Conservation (phyloP, 176 grass and related monocot species). For the Themeda triandra region DNA sequence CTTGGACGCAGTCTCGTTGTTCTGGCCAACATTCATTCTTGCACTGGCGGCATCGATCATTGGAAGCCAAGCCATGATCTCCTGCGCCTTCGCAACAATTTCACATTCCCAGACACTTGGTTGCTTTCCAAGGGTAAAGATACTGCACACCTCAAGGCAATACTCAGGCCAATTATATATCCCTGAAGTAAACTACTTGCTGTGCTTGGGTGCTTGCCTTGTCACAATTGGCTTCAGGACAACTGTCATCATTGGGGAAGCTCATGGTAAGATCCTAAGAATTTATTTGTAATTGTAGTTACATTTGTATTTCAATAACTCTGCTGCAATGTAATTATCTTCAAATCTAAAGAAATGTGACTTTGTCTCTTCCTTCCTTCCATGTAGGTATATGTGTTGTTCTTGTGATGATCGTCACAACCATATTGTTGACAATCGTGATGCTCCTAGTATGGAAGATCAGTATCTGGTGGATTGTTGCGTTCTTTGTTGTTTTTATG, state of each 20-base stretch:
- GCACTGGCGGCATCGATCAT: constrained; percentile 41
- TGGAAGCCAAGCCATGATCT: constrained; percentile 64
- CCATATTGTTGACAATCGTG: constrained; percentile 38
- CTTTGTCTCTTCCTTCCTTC: background rate
- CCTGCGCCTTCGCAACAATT: constrained; percentile 44
- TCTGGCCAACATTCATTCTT: constrained; percentile 43
- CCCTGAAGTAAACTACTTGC: constrained; percentile 47
- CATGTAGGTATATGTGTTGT: constrained; percentile 48
- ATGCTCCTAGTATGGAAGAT: constrained; percentile 55
- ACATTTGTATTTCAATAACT: background rate
- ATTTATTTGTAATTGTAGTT: background rate
- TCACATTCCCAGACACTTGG: constrained; percentile 32
- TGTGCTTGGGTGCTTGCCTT: constrained; percentile 32
- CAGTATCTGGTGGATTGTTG: constrained; percentile 18
- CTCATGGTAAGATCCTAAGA: constrained; percentile 31
- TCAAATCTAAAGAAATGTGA: background rate
- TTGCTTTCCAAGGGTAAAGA: constrained; percentile 47
- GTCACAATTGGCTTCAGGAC: constrained; percentile 40
- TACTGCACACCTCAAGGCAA: constrained; percentile 46
- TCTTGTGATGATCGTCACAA: constrained; percentile 48
- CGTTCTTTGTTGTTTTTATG: constrained; percentile 26
- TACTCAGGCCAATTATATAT: constrained; percentile 53
- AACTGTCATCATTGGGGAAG: constrained; percentile 44
- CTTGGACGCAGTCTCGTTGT: constrained; percentile 18
- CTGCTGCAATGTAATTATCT: background rate